phyloP scores from a whole-genome alignment of 441 rosid genomes.

The Gossypium gossypioides region DNA sequence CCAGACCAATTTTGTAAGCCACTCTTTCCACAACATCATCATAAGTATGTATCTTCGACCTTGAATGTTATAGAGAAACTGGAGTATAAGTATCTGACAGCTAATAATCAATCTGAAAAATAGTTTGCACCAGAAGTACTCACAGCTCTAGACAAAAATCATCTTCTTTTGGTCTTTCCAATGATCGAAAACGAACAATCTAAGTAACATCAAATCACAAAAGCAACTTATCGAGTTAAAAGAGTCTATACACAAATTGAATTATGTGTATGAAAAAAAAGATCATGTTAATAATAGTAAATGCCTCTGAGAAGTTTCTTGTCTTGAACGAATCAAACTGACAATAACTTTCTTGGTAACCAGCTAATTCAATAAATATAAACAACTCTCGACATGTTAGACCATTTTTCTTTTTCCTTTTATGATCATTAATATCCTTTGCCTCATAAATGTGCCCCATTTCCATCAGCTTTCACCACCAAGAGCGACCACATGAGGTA shows the following conservation, averaged over 20 bases:
- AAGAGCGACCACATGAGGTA: neutral
- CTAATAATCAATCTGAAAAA: neutral
- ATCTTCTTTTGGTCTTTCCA: slow-evolving; percentile 87
- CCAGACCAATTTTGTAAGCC: slow-evolving; percentile 69
- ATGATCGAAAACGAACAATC: slow-evolving; percentile 77
- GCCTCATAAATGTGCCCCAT: neutral
- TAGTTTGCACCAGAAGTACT: slow-evolving; percentile 24
- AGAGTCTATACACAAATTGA: neutral
- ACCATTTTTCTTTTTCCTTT: neutral
- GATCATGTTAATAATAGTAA: neutral
- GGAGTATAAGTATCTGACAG: slow-evolving; percentile 16
- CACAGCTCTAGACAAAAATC: slow-evolving; percentile 79
- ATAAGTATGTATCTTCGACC: slow-evolving; percentile 79
- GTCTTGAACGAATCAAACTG: neutral
- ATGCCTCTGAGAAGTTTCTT: neutral
- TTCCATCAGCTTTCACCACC: neutral
- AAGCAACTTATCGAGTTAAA: slow-evolving; percentile 11
- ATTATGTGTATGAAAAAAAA: neutral
- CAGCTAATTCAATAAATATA: neutral
- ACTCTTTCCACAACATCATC: slow-evolving; percentile 85
- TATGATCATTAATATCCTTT: too few species aligned
- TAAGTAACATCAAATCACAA: slow-evolving; percentile 22
- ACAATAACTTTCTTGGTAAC: neutral
- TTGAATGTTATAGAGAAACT: slow-evolving; percentile 25
- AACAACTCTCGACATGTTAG: neutral